Conservation (phyloP, 441 rosid genomes). For the Theobroma grandiflorum region DNA sequence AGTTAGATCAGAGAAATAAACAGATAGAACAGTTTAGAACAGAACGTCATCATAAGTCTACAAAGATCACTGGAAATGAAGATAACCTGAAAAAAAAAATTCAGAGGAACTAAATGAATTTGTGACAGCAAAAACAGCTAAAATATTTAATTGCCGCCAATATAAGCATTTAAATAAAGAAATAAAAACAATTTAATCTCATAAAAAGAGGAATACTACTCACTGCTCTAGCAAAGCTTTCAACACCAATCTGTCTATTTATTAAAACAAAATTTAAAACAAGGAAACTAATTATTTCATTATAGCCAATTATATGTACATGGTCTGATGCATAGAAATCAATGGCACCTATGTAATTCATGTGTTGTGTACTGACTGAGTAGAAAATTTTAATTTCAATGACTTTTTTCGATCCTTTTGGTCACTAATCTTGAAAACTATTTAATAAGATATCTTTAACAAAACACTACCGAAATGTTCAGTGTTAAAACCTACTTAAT, state of each 20-base stretch:
- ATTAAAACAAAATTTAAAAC: neutral
- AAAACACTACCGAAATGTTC: neutral
- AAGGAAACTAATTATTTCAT: slow-evolving; percentile 8
- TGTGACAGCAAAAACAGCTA: neutral
- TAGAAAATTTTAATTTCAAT: neutral
- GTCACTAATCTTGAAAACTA: neutral
- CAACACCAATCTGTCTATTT: neutral
- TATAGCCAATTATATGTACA: neutral
- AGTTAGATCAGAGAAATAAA: slow-evolving; percentile 13
- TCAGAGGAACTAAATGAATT: neutral
- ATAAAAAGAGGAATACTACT: neutral
- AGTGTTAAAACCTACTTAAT: neutral
- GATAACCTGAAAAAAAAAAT: neutral
- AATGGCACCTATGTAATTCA: neutral
- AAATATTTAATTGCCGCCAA: neutral
- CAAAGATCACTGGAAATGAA: neutral
- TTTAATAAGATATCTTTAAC: neutral
- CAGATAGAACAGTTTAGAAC: slow-evolving; percentile 9
- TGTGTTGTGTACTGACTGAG: neutral
- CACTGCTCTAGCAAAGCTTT: neutral
- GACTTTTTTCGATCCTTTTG: neutral
- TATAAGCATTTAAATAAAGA: slow-evolving; percentile 10
- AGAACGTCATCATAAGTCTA: neutral
- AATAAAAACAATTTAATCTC: neutral
- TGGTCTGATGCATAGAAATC: neutral